Conservation (phyloP, 2,329 filamentous ascomycete species). For the Coniella lustricola region DNA sequence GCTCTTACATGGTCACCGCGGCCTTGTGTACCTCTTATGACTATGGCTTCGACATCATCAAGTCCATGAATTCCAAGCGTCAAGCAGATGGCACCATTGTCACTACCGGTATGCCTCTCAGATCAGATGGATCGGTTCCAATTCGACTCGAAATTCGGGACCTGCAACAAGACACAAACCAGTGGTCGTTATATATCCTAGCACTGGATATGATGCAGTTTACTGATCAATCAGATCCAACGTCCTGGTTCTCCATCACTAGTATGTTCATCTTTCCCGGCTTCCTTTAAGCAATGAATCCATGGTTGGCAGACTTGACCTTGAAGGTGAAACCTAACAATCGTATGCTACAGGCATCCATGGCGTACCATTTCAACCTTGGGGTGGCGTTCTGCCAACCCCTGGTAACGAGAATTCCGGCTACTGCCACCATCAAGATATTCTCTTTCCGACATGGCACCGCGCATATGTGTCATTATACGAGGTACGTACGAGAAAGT, state of each 20-base stretch:
- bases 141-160: conserved; percentile 61
- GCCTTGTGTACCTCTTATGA: conserved; percentile 33
- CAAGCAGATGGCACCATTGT: conserved; percentile 32
- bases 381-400: conserved; percentile 44
- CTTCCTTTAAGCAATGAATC: too few relatives aligned
- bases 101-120: conserved; percentile 34
- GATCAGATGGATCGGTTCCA: conserved; percentile 26
- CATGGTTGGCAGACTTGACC: too few relatives aligned
- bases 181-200: conserved; percentile 72
- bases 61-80: conserved; percentile 30
- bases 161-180: conserved; percentile 55
- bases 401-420: conserved; percentile 51
- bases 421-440: conserved; percentile 71
- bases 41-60: conserved; percentile 41
- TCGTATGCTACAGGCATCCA: conserved; percentile 65
- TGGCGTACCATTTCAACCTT: conserved; percentile 58
- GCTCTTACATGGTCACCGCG: conserved; percentile 11
- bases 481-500: conserved; percentile 35
- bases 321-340: too few relatives aligned
- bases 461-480: conserved; percentile 65
- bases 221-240: conserved; percentile 51
- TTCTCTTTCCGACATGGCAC: conserved; percentile 77
- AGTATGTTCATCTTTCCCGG: conserved; percentile 41
- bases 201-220: conserved; percentile 67
- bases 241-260: conserved; percentile 74